Percentiles rank a stretch among this genome's conserved stretches.
These are phyloP conservation scores for Xylaria scruposa DNA, from an alignment of 495 filamentous ascomycete genomes.

Conservation along the genomic window DNA sequence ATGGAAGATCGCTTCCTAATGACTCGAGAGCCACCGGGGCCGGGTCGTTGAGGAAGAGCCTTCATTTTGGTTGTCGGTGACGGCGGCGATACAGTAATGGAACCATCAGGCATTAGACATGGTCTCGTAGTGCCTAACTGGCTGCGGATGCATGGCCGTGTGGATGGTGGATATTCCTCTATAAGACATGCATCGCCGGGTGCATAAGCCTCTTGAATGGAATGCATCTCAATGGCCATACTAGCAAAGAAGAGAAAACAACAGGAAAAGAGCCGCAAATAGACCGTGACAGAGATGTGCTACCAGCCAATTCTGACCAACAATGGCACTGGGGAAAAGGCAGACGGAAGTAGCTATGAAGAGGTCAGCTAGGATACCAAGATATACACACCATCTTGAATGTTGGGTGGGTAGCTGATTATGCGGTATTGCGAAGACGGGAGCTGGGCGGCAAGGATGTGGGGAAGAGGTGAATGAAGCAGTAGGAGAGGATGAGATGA, in stretches of 20 bases:
- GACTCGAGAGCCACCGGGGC: conserved; percentile 31
- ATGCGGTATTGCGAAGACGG: not conserved
- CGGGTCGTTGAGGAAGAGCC: conserved; percentile 18
- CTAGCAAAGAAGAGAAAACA: not conserved
- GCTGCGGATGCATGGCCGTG: not conserved
- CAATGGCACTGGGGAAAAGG: not conserved
- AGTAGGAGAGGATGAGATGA: not conserved
- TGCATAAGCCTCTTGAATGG: not conserved
- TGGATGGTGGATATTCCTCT: not conserved
- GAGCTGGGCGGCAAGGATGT: not conserved
- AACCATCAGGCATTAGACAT: not conserved
- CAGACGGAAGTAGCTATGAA: not conserved
- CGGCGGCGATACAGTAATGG: not conserved
- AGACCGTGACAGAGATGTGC: not conserved
- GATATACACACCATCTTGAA: not conserved
- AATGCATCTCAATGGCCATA: not conserved
- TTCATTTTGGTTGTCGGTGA: conserved; percentile 20
- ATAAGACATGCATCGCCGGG: not conserved
- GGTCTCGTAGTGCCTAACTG: not conserved
- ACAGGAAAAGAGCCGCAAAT: not conserved
- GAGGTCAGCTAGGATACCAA: not conserved
- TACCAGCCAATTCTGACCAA: not conserved
- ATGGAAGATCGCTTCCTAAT: conserved; percentile 22
- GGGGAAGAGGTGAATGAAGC: not conserved
- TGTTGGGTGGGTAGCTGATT: not conserved